phyloP scores from a whole-genome alignment of 306 rosid genomes.

The Cucumis cinereus region DNA sequence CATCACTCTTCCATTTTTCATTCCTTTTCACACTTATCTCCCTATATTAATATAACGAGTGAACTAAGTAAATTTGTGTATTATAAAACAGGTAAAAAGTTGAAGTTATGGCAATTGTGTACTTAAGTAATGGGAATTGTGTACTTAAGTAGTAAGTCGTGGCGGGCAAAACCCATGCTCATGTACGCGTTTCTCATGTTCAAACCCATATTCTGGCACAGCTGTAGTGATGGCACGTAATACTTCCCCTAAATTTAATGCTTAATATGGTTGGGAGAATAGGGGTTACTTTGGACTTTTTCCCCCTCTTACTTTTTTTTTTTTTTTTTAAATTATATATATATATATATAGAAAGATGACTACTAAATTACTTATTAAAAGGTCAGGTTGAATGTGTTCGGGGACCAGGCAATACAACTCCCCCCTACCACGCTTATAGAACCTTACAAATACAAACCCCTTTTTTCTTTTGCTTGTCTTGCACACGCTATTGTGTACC shows the following conservation, averaged over 20 bases:
- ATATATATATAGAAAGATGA: background rate
- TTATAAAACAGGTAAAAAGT: too few relatives aligned
- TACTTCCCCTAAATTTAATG: slow-evolving; percentile 3
- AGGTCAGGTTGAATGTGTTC: background rate
- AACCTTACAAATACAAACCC: background rate
- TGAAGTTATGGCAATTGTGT: background rate
- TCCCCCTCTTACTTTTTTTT: too few relatives aligned
- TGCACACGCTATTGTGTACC: background rate
- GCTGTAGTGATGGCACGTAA: slow-evolving; percentile 12
- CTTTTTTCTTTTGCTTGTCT: background rate
- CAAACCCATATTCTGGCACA: background rate
- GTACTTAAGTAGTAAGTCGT: background rate
- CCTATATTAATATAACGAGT: too few relatives aligned
- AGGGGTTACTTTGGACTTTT: background rate
- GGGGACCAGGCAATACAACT: background rate
- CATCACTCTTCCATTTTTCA: background rate
- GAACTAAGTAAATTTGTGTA: too few relatives aligned
- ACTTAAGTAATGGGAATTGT: too few relatives aligned
- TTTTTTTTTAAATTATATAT: background rate
- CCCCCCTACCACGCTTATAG: background rate
- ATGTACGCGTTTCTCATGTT: background rate
- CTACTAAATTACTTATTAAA: background rate
- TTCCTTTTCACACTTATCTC: background rate
- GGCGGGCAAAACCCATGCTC: background rate
- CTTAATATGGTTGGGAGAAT: slow-evolving; percentile 6